These are phyloP conservation scores for Leersia perrieri DNA, from an alignment of 176 grass and related monocot species.

Conservation along the genomic window DNA sequence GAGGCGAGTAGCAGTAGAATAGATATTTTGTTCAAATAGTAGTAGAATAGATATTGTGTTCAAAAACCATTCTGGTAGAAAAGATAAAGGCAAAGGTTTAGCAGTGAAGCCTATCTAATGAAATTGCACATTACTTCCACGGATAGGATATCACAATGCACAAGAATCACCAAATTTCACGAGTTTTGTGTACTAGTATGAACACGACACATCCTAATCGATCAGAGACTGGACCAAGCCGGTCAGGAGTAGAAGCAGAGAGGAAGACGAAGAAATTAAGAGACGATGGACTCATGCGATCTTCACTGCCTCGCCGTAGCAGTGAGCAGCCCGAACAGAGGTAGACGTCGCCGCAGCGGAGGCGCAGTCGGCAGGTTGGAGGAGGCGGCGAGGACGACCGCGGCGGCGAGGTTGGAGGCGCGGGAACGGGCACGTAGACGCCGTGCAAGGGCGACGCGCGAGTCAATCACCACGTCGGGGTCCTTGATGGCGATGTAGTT, in stretches of 20 bases:
- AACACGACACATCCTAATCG: no score
- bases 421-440: conserved; percentile 57
- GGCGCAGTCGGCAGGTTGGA: conserved; percentile 13
- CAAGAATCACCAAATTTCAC: no score
- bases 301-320: conserved; percentile 34
- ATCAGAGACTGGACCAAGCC: no score
- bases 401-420: conserved; percentile 52
- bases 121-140: no score
- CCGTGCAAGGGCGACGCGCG: conserved; percentile 62
- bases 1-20: no score
- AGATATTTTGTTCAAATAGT: no score
- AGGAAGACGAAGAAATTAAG: not conserved
- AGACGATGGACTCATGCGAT: conserved; percentile 24
- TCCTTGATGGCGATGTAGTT: conserved; percentile 77
- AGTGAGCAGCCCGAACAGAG: not conserved
- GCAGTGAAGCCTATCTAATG: no score
- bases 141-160: no score
- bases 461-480: conserved; percentile 62
- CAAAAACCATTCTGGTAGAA: no score
- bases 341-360: conserved; percentile 21
- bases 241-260: conserved; percentile 18
- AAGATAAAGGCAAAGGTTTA: no score
- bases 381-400: conserved; percentile 36
- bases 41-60: no score
- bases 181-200: no score